Conservation (phyloP, 192 early-diverging fungal genomes). For the Linnemannia hyalina region DNA sequence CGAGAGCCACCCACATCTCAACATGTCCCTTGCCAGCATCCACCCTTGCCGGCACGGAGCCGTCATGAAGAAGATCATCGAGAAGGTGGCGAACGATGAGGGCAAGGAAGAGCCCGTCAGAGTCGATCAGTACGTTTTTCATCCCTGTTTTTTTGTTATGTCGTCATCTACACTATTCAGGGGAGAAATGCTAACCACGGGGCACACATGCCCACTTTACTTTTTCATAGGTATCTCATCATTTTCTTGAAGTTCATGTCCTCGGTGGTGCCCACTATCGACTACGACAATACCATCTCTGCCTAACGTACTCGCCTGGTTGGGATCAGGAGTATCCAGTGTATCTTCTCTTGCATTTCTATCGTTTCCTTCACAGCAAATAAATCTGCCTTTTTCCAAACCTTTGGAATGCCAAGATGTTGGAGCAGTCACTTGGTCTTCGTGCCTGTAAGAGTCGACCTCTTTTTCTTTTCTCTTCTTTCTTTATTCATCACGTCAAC, state of each 20-base stretch:
- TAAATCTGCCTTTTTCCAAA: neutral
- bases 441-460: constrained; percentile 8
- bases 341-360: neutral
- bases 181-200: neutral
- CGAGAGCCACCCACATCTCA: constrained; percentile 94
- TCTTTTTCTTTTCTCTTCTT: neutral
- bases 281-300: constrained; percentile 97
- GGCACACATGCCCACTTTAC: neutral
- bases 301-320: constrained; percentile 58
- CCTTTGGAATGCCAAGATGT: neutral
- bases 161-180: neutral
- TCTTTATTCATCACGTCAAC: neutral
- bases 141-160: neutral
- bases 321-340: neutral
- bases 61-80: constrained; percentile 97
- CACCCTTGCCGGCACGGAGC: constrained; percentile 99
- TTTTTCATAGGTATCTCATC: constrained; percentile 76
- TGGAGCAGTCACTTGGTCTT: neutral
- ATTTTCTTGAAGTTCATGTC: constrained; percentile 99
- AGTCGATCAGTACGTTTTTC: constrained; percentile 86
- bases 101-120: constrained; percentile 79
- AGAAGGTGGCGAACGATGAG: constrained; percentile 77
- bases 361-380: neutral
- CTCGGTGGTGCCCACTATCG: constrained; percentile 95
- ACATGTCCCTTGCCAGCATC: constrained; percentile 90